Conservation (phyloP, 169 alveolate species). For the Eimeria brunetti region DNA sequence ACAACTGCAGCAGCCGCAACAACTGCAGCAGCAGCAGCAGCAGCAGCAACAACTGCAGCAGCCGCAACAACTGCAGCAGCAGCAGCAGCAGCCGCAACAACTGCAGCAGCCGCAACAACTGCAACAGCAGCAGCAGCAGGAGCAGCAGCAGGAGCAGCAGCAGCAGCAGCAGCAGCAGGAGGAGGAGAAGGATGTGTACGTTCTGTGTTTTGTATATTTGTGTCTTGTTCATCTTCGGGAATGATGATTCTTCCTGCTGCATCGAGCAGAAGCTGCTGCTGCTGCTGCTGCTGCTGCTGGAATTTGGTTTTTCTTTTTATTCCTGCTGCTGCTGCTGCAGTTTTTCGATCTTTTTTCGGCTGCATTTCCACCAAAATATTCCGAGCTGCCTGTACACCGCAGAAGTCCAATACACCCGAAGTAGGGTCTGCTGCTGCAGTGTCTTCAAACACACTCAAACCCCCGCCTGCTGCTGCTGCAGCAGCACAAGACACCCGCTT, state of each 20-base stretch:
- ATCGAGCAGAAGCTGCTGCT: neutral
- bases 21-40: neutral
- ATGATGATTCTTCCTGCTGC: neutral
- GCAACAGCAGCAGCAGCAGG: neutral
- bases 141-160: constrained; percentile 21
- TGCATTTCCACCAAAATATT: neutral
- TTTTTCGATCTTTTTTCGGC: neutral
- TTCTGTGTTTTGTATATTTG: neutral
- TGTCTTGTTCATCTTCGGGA: neutral
- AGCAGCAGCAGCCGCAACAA: neutral
- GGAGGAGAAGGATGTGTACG: neutral
- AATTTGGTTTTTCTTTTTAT: neutral
- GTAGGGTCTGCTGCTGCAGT: neutral
- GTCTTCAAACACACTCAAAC: neutral
- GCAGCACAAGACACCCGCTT: neutral
- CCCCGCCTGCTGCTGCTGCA: neutral
- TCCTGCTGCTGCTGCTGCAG: constrained; percentile 1
- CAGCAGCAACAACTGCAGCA: neutral
- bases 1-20: neutral
- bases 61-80: neutral
- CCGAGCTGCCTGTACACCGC: constrained; percentile 24
- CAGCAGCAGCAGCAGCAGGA: constrained; percentile 9
- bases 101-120: neutral
- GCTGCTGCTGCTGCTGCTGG: neutral
- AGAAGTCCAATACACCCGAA: neutral